phyloP scores from a whole-genome alignment of 2,329 filamentous ascomycete species.

The Ilyonectria sp. region DNA sequence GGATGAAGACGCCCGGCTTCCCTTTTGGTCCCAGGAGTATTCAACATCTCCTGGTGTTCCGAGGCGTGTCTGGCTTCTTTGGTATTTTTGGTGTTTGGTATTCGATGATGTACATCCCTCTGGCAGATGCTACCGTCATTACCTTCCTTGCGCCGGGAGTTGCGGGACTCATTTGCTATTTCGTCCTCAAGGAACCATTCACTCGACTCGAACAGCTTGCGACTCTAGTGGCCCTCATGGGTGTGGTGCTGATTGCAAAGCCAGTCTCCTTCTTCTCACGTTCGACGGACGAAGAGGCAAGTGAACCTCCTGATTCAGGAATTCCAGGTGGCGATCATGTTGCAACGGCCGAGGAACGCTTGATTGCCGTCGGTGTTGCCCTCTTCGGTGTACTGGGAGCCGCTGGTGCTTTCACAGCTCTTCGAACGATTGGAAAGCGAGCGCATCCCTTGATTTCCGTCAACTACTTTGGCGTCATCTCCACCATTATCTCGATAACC shows the following conservation, averaged over 20 bases:
- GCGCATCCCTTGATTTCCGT: conserved; percentile 88
- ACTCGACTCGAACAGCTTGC: conserved; percentile 83
- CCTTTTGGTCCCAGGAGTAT: conserved; percentile 79
- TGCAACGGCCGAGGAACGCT: conserved; percentile 73
- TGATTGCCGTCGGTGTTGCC: conserved; percentile 79
- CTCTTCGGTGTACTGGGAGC: conserved; percentile 84
- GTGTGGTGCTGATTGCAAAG: conserved; percentile 87
- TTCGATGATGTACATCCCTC: conserved; percentile 80
- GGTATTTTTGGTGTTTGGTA: conserved; percentile 85
- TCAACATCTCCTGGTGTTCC: conserved; percentile 75
- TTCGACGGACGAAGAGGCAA: conserved; percentile 37
- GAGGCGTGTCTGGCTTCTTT: conserved; percentile 81
- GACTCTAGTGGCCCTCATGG: conserved; percentile 80
- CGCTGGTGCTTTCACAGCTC: conserved; percentile 80
- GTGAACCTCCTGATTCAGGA: conserved; percentile 33
- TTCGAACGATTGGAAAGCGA: conserved; percentile 84
- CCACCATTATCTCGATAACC: conserved; percentile 75
- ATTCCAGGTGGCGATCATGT: conserved; percentile 54
- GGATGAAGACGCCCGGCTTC: conserved; percentile 75
- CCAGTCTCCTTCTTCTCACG: conserved; percentile 71
- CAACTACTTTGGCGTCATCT: conserved; percentile 84
- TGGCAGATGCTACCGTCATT: conserved; percentile 91
- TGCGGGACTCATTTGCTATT: conserved; percentile 84
- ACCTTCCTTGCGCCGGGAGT: conserved; percentile 88
- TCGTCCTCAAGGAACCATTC: conserved; percentile 83